These are phyloP conservation scores for Eragrostis curvula DNA, from an alignment of 176 grass and related monocot genomes.

Conservation along the genomic window DNA sequence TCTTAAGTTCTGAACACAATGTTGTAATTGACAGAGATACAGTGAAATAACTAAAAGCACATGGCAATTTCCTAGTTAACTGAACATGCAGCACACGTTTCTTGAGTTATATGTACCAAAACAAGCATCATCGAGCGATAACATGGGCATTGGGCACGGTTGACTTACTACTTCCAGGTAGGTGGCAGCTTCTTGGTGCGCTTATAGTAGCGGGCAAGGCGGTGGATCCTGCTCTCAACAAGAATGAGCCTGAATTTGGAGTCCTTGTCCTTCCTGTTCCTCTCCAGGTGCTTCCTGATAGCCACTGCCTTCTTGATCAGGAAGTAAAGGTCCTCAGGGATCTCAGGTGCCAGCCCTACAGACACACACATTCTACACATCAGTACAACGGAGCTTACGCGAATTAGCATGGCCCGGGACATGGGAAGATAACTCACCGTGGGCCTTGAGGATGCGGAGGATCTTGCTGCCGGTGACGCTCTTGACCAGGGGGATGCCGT, in stretches of 20 bases:
- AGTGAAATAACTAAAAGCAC: neutral
- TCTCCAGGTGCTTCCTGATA: constrained; percentile 93
- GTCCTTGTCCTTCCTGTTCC: constrained; percentile 96
- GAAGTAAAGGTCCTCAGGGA: constrained; percentile 88
- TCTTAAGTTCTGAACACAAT: neutral
- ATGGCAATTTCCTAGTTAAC: neutral
- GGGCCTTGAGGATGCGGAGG: constrained; percentile 86
- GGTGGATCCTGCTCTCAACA: constrained; percentile 95
- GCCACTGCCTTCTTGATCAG: constrained; percentile 93
- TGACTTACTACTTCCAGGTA: constrained; percentile 91
- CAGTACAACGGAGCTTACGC: neutral
- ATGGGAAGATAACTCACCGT: constrained; percentile 49
- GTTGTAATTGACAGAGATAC: neutral
- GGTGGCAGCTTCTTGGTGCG: constrained; percentile 92
- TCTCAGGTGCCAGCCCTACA: constrained; percentile 71
- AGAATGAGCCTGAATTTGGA: constrained; percentile 92
- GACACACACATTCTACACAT: neutral
- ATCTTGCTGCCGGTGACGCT: constrained; percentile 88
- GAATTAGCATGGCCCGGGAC: neutral
- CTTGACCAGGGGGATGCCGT: constrained; percentile 74
- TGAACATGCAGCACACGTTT: neutral
- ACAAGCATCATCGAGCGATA: neutral
- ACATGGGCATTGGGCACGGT: neutral
- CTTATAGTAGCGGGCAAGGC: constrained; percentile 94
- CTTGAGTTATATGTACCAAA: neutral